Base-by-base conservation (phyloP, 2,329 filamentous ascomycete species). In the Talaromyces sp. region DNA sequence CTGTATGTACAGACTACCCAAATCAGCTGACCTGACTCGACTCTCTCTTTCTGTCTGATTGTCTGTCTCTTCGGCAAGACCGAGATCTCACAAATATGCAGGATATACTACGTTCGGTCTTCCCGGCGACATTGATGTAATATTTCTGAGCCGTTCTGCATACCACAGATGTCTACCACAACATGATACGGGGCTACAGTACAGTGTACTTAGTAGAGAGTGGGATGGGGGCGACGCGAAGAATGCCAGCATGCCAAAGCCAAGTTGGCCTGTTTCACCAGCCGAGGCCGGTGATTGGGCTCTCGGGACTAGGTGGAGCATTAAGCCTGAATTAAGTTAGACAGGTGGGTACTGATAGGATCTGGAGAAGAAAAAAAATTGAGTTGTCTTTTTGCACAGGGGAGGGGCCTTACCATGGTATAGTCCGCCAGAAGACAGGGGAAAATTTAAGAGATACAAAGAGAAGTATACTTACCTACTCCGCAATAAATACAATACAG, bases 241-340 rank as follows among this genome's bases (percentile, higher is more conserved):
- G 40, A 27, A 43, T 27, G 40, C 20, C 44, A 36, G 30, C 44
- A 47, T 50, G 29, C 35, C 41, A 44, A 33, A 33, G 33, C 16
- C 27, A 49, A 30, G n/a, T 22, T 32, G 42, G 16, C 41, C 45
- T 55, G 56, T 58, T 60, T 60, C 55, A 61, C 29, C 33, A 40
- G 57, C n/a, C n/a, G n/a, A n/a, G 55, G 55, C 52, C 46, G n/a
- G 16, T 55, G 41, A 62, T 61, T 63, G 60, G 59, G 53, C 54
- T 56, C 50, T 48, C 56, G 37, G 47, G 48, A 40, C 40, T 47
- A 48, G 7, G 20, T 30, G 46, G 44, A 41, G 50, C 51, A 55
- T 47, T 47, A 13, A 29, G 37, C 43, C 43, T 20, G 43, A 17
- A 35, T 33, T 41, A 42, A 45, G 48, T 48, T 48, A 49, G 16